Evolutionary conservation across 2,329 filamentous ascomycete species (phyloP).

Genomic region (Microcyclospora pomicola): DNA sequence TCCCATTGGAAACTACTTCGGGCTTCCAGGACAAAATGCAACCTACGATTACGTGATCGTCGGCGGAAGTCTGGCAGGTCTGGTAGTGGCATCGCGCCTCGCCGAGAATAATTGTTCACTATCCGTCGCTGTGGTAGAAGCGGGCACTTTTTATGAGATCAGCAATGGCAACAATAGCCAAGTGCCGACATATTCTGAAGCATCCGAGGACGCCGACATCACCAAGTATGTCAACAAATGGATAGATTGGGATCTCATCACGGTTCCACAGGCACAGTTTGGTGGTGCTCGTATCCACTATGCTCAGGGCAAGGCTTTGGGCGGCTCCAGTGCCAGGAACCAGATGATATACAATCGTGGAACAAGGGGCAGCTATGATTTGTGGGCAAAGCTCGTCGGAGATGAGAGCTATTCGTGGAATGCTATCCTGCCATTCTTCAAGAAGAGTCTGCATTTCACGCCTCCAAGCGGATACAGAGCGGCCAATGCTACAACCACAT

Average conservation of each 20-base stretch:
- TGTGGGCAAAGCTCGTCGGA: conserved; percentile 25
- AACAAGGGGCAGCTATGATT: conserved; percentile 19
- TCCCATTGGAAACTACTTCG: conserved; percentile 1
- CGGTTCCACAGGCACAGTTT: conserved; percentile 13
- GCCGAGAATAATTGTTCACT: conserved; percentile 3
- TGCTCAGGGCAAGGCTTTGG: conserved; percentile 17
- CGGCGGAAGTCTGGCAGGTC: conserved; percentile 11
- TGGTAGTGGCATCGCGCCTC: conserved; percentile 10
- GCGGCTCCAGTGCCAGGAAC: conserved; percentile 4
- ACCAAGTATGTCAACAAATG: conserved; percentile 1
- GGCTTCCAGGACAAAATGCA: conserved; percentile 5
- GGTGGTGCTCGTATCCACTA: conserved; percentile 7
- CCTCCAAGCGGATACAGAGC: conserved; percentile 8
- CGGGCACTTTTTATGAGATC: conserved; percentile 6
- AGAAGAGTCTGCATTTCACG: conserved; percentile 7
- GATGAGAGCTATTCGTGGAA: conserved; percentile 22
- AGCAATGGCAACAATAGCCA: conserved; percentile 4
- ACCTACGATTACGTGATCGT: conserved; percentile 13
- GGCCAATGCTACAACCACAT: conserved; percentile 14
- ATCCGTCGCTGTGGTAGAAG: conserved; percentile 8
- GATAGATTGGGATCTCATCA: conserved; percentile 19
- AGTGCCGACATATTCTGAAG: background rate
- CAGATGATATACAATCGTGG: conserved; percentile 12
- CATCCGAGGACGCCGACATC: too few species aligned
- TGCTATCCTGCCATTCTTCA: conserved; percentile 14